Evolutionary conservation across 2,329 filamentous ascomycete genomes (phyloP).

Genomic region (Diaporthe helianthi): DNA sequence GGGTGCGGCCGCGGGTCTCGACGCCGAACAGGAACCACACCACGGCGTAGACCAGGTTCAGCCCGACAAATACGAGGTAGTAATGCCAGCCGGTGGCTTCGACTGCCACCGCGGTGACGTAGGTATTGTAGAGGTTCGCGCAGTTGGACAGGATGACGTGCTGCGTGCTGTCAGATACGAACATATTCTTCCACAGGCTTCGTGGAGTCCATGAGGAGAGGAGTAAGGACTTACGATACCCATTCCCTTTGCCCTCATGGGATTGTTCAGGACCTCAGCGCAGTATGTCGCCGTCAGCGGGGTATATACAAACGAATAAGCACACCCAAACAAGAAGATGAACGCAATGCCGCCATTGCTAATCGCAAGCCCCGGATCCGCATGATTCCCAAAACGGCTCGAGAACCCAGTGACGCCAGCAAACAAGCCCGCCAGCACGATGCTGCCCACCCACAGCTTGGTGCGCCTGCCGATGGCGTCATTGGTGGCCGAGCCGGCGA

Average conservation of each 20-base stretch:
- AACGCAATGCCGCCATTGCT: slow-evolving; percentile 34
- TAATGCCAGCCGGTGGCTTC: slow-evolving; percentile 43
- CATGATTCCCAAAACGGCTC: slow-evolving; percentile 36
- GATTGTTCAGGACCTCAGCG: slow-evolving; percentile 33
- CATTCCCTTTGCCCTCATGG: slow-evolving; percentile 38
- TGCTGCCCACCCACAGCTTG: slow-evolving; percentile 35
- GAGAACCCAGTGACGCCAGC: slow-evolving; percentile 37
- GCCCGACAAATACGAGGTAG: slow-evolving; percentile 44
- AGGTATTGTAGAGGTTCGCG: slow-evolving; percentile 44
- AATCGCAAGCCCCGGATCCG: neutral
- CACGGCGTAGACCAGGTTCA: slow-evolving; percentile 41
- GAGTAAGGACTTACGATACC: slow-evolving; percentile 39
- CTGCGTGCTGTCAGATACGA: slow-evolving; percentile 22
- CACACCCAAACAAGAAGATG: slow-evolving; percentile 35
- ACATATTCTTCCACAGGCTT: neutral
- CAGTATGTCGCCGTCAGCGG: slow-evolving; percentile 36
- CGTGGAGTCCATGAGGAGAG: neutral
- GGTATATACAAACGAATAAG: slow-evolving; percentile 35
- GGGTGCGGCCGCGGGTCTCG: slow-evolving; percentile 44
- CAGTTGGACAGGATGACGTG: slow-evolving; percentile 42
- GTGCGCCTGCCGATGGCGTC: slow-evolving; percentile 41
- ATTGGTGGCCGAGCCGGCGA: slow-evolving; percentile 44
- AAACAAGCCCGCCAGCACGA: slow-evolving; percentile 34
- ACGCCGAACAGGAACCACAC: slow-evolving; percentile 43
- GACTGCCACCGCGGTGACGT: slow-evolving; percentile 43